Evolutionary conservation across 176 grass and related monocot species (phyloP).

Genomic region (Typha latifolia): DNA sequence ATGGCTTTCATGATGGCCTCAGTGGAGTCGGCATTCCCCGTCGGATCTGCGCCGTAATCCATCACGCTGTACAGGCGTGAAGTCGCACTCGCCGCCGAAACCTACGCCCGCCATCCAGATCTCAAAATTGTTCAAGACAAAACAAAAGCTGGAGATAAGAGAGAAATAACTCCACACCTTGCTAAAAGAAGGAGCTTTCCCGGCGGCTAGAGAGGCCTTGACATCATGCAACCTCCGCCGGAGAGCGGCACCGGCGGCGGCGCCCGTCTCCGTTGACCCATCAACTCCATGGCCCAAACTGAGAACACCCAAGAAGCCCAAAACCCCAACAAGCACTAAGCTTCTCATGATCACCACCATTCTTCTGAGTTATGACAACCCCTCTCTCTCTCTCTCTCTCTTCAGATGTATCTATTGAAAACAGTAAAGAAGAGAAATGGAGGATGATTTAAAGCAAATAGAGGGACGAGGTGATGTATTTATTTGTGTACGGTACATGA

Average conservation of each 20-base stretch:
- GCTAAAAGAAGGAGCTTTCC: conserved; percentile 7
- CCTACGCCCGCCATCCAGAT: background rate
- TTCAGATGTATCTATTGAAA: background rate
- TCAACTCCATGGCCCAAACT: background rate
- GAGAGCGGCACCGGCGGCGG: conserved; percentile 1
- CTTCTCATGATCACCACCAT: background rate
- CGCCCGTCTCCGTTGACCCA: background rate
- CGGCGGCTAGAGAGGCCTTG: conserved; percentile 13
- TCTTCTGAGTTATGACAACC: background rate
- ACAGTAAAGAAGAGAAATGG: background rate
- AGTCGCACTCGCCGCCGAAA: background rate
- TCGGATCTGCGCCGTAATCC: conserved; percentile 77
- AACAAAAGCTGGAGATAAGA: background rate
- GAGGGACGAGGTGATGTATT: too few relatives aligned
- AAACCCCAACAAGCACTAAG: background rate
- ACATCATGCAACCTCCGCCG: conserved; percentile 12
- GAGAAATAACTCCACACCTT: background rate
- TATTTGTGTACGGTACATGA: too few relatives aligned
- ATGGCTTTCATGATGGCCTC: conserved; percentile 65
- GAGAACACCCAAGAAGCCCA: conserved; percentile 17
- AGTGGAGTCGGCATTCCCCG: conserved; percentile 44
- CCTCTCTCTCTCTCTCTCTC: conserved; percentile 1
- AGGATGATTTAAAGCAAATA: too few relatives aligned
- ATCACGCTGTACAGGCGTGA: conserved; percentile 71
- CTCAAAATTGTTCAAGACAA: background rate